These are phyloP conservation scores for Malassezia yamatoensis DNA, from an alignment of 1,284 basidiomycete genomes.

Conservation along the genomic window DNA sequence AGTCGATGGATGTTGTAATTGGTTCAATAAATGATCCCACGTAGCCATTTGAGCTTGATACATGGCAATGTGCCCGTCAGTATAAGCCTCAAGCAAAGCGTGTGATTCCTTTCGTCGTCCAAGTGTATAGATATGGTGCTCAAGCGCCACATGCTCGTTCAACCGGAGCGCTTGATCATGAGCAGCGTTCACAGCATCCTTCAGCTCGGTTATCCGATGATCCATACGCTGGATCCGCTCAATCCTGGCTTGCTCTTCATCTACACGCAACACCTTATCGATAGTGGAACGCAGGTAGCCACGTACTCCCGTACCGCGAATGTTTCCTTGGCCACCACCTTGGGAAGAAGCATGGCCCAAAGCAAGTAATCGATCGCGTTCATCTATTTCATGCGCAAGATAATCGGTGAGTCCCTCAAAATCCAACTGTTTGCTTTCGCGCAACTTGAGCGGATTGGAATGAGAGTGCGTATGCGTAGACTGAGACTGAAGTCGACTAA, in stretches of 20 bases:
- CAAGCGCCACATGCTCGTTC: conserved; percentile 79
- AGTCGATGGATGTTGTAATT: too few species aligned
- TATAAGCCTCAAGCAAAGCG: conserved; percentile 74
- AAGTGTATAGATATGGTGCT: conserved; percentile 78
- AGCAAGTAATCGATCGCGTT: conserved; percentile 67
- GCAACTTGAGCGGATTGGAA: conserved; percentile 76
- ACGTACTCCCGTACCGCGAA: conserved; percentile 58
- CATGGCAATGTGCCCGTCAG: conserved; percentile 88
- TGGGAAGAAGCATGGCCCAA: conserved; percentile 32
- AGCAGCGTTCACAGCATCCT: conserved; percentile 87
- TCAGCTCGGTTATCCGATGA: conserved; percentile 85
- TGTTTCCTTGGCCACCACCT: conserved; percentile 33
- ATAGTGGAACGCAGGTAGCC: conserved; percentile 90
- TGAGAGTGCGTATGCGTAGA: conserved; percentile 80
- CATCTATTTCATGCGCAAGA: conserved; percentile 74
- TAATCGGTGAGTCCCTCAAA: conserved; percentile 96
- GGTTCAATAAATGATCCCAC: conserved; percentile 15
- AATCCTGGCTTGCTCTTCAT: conserved; percentile 82
- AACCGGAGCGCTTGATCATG: conserved; percentile 93
- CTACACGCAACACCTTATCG: conserved; percentile 77
- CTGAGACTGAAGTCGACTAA: conserved; percentile 76
- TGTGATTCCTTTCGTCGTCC: conserved; percentile 91
- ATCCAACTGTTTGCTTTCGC: conserved; percentile 96
- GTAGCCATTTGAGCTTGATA: conserved; percentile 40
- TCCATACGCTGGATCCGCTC: conserved; percentile 88